Evolutionary conservation across 305 asterid genomes (phyloP), one percentile per base, ranked within the genome.

Genomic region (Solanum hybrid): DNA sequence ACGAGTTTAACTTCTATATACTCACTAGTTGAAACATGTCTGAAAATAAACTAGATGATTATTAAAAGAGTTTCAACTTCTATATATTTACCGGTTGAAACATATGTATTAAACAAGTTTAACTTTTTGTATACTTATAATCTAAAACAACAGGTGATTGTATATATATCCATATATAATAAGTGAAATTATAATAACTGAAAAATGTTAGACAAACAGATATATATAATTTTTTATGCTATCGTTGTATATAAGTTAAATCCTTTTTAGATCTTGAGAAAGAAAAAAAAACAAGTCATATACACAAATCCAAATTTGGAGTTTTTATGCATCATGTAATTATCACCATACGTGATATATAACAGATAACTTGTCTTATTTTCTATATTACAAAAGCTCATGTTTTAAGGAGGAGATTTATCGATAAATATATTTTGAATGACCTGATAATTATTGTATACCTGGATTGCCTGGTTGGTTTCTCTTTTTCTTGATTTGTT

Each of bases 391-490:
- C 5, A 16, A 75, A 75, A 46, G 17, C 5, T 73, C 12, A 29
- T 1, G 20, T 73, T 27, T 72, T 0, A 46, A 13, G 12, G 11
- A 13, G 12, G 11, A 37, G 40, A 7, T 73, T 73, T 6, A 73
- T 27, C 3, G 1, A 1, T 73, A 73, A 27, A 73, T 29, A 73
- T 73, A 14, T 73, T 72, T 72, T 72, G 78, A 73, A 29, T 73
- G 79, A 73, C 37, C 36, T 73, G 5, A 73, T 73, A 73, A 14
- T 24, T 71, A 12, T 27, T 27, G 2, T 27, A 72, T 22, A 90
- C 92, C 92, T 90, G 92, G 92, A 26, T 90, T 88, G 24, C 92
- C 92, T 31, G 90, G 89, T 60, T 80, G 88, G 73, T 90, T 90
- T 76, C 92, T 90, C 86, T 77, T 90, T 90, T 85, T 90, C 90